These are phyloP conservation scores for Penicillium sp. DNA, from an alignment of 2,329 filamentous ascomycete genomes.

Conservation along the genomic window DNA sequence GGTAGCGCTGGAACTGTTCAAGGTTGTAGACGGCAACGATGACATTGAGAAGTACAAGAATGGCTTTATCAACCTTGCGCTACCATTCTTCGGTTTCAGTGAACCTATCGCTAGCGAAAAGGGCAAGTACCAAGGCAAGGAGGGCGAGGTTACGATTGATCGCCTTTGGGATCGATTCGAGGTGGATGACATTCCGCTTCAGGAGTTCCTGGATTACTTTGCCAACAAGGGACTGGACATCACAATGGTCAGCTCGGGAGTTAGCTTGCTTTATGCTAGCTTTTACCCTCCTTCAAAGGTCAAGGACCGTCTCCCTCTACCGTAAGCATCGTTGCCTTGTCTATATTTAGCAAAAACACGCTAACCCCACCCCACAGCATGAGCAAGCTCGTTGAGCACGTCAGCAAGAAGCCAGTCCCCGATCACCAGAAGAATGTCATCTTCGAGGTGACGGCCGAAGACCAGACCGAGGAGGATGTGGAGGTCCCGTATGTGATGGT, in stretches of 20 bases:
- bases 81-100: constrained; percentile 98
- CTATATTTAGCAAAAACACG: neutral
- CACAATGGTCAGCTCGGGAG: constrained; percentile 95
- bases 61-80: constrained; percentile 92
- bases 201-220: constrained; percentile 82
- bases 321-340: constrained; percentile 53
- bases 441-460: constrained; percentile 93
- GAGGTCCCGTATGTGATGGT: constrained; percentile 97
- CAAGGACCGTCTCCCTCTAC: constrained; percentile 77
- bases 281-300: constrained; percentile 86
- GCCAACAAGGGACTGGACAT: constrained; percentile 78
- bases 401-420: constrained; percentile 91
- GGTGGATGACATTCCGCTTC: constrained; percentile 80
- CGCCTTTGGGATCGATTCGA: constrained; percentile 99
- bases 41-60: constrained; percentile 99
- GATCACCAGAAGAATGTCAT: constrained; percentile 93
- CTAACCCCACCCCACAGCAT: constrained; percentile 63
- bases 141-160: constrained; percentile 80
- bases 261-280: constrained; percentile 89
- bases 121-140: constrained; percentile 80
- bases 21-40: constrained; percentile 93
- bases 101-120: constrained; percentile 95
- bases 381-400: constrained; percentile 82
- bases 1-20: constrained; percentile 91
- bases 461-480: constrained; percentile 86